Conservation (phyloP, 805 yeast genomes). For the Candida boleticola region DNA sequence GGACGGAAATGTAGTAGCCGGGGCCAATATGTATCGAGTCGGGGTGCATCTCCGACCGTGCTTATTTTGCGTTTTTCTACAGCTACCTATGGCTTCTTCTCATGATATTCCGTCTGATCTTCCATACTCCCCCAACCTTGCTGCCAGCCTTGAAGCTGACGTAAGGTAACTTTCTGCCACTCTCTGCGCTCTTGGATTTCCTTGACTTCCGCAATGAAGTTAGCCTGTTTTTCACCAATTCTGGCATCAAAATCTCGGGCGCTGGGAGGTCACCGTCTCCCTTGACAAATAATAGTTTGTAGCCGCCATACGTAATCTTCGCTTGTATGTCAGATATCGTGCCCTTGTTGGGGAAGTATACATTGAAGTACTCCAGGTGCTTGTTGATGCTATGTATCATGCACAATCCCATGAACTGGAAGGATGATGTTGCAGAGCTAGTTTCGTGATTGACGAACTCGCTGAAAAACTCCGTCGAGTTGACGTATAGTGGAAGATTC, state of each 20-base stretch:
- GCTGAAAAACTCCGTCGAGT: slow-evolving; percentile 11
- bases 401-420: slow-evolving; percentile 48
- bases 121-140: slow-evolving; percentile 56
- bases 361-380: slow-evolving; percentile 38
- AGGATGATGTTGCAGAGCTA: slow-evolving; percentile 3
- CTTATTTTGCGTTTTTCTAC: no score
- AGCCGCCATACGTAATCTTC: slow-evolving; percentile 21
- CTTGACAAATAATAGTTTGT: slow-evolving; percentile 46
- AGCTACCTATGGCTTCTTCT: slow-evolving; percentile 30
- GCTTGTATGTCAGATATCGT: slow-evolving; percentile 6
- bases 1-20: no score
- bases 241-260: slow-evolving; percentile 45
- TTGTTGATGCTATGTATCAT: slow-evolving; percentile 66
- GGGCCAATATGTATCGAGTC: no score
- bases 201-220: slow-evolving; percentile 13
- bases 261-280: slow-evolving; percentile 69
- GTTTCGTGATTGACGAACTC: slow-evolving; percentile 10
- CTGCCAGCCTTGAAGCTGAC: slow-evolving; percentile 38
- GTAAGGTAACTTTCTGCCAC: slow-evolving; percentile 38
- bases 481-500: slow-evolving; percentile 17
- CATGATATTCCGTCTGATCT: slow-evolving; percentile 52
- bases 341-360: slow-evolving; percentile 50
- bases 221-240: slow-evolving; percentile 18
- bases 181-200: slow-evolving; percentile 4
- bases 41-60: no score